Evolutionary conservation across 2,329 filamentous ascomycete genomes (phyloP), one percentile per base, ranked within the genome.

Genomic region (Calonectria hawksworthii): DNA sequence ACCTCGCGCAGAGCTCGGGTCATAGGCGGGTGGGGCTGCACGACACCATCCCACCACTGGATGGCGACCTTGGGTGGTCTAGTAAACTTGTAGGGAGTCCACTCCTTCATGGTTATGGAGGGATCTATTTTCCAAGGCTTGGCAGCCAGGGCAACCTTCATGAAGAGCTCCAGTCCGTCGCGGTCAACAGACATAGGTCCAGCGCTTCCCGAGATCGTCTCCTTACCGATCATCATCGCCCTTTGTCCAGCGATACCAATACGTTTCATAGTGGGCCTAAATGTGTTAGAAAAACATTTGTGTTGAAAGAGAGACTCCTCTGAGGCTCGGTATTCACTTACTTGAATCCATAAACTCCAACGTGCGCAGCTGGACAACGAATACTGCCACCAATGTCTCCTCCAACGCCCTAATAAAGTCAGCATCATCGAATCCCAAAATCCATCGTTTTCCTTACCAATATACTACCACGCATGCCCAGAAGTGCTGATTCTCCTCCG

Each of bases 1-100:
- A 91, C 87, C 67, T 91, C 87, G 68, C 86, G 85, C 52, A 94
- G 79, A 1, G 92, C 92, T 50, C 92, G 84, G 0, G 84, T 84
- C 47, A 93, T 87, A 0, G 92, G 92, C 0, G 92, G 92, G 73
- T 92, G 91, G 1, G 91, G 91, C 76, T 86, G 88, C 0, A 93
- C 90, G 14, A 93, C 86, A 0, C 88, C 90, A 73, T 93, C 92
- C 82, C 91, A 87, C 86, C 89, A 89, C 54, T 93, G 83, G 1
- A 92, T 87, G 0, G 88, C 93, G n/a, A 94, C 86, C 78, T 90
- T 92, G 9, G 93, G 83, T 74, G 89, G 91, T 72, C 75, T 77
- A 9, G 72, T 78, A 26, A 84, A 84, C 2, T 68, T 82, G 70
- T 83, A 82, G 75, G 69, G 85, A 50, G 71, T 87, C 84, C 66